Evolutionary conservation across 1,284 basidiomycete species (phyloP).

Genomic region (Ganoderma leucocontextum): DNA sequence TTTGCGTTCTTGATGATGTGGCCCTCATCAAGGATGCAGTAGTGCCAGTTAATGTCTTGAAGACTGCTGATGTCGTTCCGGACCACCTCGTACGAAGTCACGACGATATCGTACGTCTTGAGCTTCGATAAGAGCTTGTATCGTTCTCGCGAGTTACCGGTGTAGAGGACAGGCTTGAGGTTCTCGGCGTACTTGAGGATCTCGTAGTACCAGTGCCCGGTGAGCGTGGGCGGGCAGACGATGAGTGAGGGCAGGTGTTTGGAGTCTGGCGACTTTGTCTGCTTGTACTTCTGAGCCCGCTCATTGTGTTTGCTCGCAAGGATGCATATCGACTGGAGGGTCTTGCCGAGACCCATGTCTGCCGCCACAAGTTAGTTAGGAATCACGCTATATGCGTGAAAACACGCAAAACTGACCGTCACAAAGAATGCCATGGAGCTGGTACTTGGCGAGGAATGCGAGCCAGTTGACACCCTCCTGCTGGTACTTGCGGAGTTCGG

Average conservation of each 20-base stretch:
- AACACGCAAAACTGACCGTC: constrained; percentile 71
- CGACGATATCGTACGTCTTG: constrained; percentile 84
- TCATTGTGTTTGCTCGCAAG: constrained; percentile 95
- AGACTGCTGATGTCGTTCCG: constrained; percentile 92
- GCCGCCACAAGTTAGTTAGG: constrained; percentile 14
- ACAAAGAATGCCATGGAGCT: constrained; percentile 97
- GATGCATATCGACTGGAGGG: constrained; percentile 97
- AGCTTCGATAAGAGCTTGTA: constrained; percentile 73
- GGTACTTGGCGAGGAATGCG: constrained; percentile 97
- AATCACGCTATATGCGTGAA: neutral
- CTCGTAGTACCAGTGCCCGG: constrained; percentile 99
- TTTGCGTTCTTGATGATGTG: constrained; percentile 99
- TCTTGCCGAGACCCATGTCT: constrained; percentile 99
- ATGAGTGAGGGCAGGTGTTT: constrained; percentile 94
- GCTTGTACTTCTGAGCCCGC: constrained; percentile 74
- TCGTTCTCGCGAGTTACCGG: constrained; percentile 91
- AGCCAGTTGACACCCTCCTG: constrained; percentile 99
- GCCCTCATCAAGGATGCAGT: constrained; percentile 98
- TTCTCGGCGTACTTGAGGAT: constrained; percentile 93
- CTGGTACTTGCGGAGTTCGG: constrained; percentile 96
- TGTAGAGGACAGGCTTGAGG: constrained; percentile 88
- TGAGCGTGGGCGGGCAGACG: constrained; percentile 95
- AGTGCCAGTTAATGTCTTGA: constrained; percentile 86
- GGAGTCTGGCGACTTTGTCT: constrained; percentile 78
- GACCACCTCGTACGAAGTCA: constrained; percentile 98